Base-by-base conservation (phyloP, 179 eudicot genomes). In the Spinacia oleracea region DNA sequence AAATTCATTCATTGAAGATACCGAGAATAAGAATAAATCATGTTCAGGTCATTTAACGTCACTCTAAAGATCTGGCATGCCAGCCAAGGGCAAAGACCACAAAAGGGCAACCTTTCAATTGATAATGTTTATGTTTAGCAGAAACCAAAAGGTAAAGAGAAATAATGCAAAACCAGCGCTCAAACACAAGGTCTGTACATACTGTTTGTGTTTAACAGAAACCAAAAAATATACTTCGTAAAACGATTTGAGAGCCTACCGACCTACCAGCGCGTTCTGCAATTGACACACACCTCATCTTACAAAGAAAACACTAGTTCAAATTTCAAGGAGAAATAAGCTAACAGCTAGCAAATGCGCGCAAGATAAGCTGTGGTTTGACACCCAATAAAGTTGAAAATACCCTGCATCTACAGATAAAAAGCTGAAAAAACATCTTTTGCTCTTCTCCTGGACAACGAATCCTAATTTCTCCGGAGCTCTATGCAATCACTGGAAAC, bases 1-100 rank as follows among this genome's bases (percentile, higher is more conserved):
- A 83, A 82, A 63, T 65, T 29, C 21, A 60, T 73, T 48, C 10
- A 56, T 66, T 32, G 31, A 65, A 34, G 31, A 75, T 51, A 20
- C 31, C 25, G 4, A 35, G 11, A 58, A 51, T 15, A 46, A 32
- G 16, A 43, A 46, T 20, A 64, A 62, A 15, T 7, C 51, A 20
- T 31, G 60, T 9, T 51, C 14, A 18, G 55, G 18, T 48, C 31
- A 60, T 3, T 32, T 6, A 12, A 72, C 31, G 35, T 12, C 14
- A 20, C 42, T 16, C 58, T 6, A 46, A 59, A 60, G 70, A 18
- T 42, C 11, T 60, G 38, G 55, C 78, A 75, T n/a, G 50, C 69
- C 34, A 40, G 38, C 29, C 77, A 62, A 75, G 43, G 55, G 1
- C 15, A 23, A 21, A 3, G 21, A 27, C 67, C 78, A 43, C 6